A percentile compares a stretch with the other conserved stretches of the same genome.
Conservation (phyloP, 1,139 yeast species). For the Taiozyma sp. region DNA sequence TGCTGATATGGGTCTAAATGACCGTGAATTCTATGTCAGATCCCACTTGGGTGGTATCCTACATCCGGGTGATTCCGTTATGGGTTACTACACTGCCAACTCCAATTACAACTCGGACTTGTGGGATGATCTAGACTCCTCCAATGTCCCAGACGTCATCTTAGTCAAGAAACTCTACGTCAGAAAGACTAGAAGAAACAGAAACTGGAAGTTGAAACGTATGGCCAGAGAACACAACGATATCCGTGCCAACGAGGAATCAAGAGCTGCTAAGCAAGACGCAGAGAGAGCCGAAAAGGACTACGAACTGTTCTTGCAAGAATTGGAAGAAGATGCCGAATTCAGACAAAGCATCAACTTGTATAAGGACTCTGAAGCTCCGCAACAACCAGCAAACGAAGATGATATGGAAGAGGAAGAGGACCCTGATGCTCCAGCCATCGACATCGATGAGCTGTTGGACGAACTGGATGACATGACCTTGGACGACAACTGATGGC, state of each 20-base stretch:
- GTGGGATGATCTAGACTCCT: constrained; percentile 63
- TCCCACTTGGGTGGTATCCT: constrained; percentile 90
- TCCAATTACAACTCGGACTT: constrained; percentile 83
- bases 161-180: constrained; percentile 88
- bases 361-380: constrained; percentile 58
- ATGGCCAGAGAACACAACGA: constrained; percentile 96
- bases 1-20: constrained; percentile 80
- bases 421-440: constrained; percentile 72
- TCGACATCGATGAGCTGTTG: constrained; percentile 75
- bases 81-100: constrained; percentile 83
- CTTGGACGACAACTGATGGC: constrained; percentile 39
- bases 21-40: constrained; percentile 73
- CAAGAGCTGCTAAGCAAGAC: constrained; percentile 81
- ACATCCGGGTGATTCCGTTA: constrained; percentile 93
- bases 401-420: constrained; percentile 46
- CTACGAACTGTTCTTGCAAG: constrained; percentile 93
- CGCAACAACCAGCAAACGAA: constrained; percentile 20
- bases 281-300: constrained; percentile 92
- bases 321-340: constrained; percentile 95
- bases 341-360: constrained; percentile 86
- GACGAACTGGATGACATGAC: constrained; percentile 95
- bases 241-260: constrained; percentile 71
- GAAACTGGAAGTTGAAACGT: constrained; percentile 95
- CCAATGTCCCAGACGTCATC: constrained; percentile 80
- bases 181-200: constrained; percentile 74